Percentiles rank a stretch among this genome's conserved stretches.
Conservation (phyloP, 495 filamentous ascomycete species). For the Lasiosphaeris hirsuta region DNA sequence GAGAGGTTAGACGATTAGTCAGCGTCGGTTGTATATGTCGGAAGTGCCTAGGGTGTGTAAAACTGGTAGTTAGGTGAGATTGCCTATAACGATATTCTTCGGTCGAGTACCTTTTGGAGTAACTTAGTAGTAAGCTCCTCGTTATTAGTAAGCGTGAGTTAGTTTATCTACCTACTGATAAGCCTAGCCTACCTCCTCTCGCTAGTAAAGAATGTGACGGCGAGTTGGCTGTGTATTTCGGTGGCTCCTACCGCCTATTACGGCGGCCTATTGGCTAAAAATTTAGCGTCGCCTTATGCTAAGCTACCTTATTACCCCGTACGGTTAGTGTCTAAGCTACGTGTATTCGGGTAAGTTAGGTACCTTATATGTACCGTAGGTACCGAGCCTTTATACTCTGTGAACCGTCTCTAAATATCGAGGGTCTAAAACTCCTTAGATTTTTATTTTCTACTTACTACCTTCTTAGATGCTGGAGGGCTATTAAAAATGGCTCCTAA, state of each 20-base stretch:
- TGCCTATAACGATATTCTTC: no score
- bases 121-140: background rate
- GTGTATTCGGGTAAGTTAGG: background rate
- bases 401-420: background rate
- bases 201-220: constrained; percentile 5
- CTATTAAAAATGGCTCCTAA: constrained; percentile 2
- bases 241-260: constrained; percentile 6
- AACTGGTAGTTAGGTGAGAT: no score
- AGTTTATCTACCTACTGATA: background rate
- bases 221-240: background rate
- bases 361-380: constrained; percentile 2
- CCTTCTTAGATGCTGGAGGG: background rate
- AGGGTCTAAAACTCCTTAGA: background rate
- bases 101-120: no score
- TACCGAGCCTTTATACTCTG: constrained; percentile 1
- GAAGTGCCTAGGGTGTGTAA: no score
- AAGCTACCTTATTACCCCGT: background rate
- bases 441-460: background rate
- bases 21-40: no score
- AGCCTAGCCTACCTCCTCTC: background rate
- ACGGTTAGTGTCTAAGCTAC: constrained; percentile 1
- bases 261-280: background rate
- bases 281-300: background rate
- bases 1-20: no score
- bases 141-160: background rate